Base-by-base conservation (phyloP, 768 basidiomycete genomes). In the Boletus sp. region DNA sequence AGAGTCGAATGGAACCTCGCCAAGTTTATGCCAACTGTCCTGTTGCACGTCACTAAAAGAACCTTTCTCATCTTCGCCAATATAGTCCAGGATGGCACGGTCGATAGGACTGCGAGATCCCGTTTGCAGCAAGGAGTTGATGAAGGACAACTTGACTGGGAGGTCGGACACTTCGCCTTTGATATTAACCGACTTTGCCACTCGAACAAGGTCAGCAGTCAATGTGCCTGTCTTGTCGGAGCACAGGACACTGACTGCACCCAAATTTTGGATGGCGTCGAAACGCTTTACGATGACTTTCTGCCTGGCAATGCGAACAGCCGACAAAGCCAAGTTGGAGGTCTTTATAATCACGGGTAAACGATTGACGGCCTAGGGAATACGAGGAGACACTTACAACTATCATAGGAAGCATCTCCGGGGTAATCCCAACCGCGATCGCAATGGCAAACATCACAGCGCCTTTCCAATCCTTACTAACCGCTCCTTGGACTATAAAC, bases 141-240 rank as follows among this genome's bases (percentile, higher is more conserved):
- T 62, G 53, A 64, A 75, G 2, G 71, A 69, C 32, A 73, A 47
- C 30, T 69, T 56, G 40, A 63, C 53, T 5, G 67, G 71, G 42
- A 69, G 63, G 29, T 58, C 63, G 2, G 69, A 65, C 14, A 51
- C 24, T 55, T 65, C 66, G 42, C 69, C 67, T 41, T 44, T 50
- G 39, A 20, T 29, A 20, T 67, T 50, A 4, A 71, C 59, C 53
- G 60, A 72, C 64, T 58, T 71, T 50, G 58, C 76, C 69, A 53
- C 73, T 52, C 80, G 77, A 70, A 73, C 70, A 18, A 62, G 62
- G 57, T 71, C 71, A 39, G 67, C 69, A 9, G 82, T 83, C 32
- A 83, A 66, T 15, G 85, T 87, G 28, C 85, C 85, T 1, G 85
- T 87, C 68, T 86, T 86, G 68, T 87, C 85, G 24, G 82, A 83